Evolutionary conservation across 495 filamentous ascomycete species (phyloP), one percentile per base, ranked within the genome.

Genomic region (Penicillium malachiteum): DNA sequence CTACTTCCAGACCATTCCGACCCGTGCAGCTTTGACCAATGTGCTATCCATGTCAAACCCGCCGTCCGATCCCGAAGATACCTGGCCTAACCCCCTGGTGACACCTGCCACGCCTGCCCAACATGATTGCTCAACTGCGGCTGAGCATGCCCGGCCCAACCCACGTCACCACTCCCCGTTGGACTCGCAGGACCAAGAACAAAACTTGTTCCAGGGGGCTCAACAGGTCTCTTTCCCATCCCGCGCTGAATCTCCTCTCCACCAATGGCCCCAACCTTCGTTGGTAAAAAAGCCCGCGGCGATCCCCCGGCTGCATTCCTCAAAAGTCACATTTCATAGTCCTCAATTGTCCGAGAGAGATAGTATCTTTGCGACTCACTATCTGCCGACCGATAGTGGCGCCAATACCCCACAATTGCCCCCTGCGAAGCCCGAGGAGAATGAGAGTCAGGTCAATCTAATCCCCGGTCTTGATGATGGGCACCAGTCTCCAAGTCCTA

Each of bases 361-460:
- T 54, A 83, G 79, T 65, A 86, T 86, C 66, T 85, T 85, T 60
- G 83, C 84, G 41, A 84, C 82, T 1, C 78, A 83, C 55, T 86
- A 85, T 62, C 67, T 79, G 0, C 72, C 71, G 40, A 74, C 78
- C 41, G 80, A 80, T 52, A 79, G 71, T 59, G 73, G 65, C 59
- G 67, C 68, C 44, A 72, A 60, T 63, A 76, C 79, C 62, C 81
- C 83, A 56, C 74, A 75, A 58, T 68, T 80, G 41, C 75, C 70
- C 46, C 74, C 80, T 40, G 63, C 66, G 43, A 60, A 59, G 55
- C 65, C 65, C 50, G 48, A 56, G 39, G 58, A 72, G 48, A 64
- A 72, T 72, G 66, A 67, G 26, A 57, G 55, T 37, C 65, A 65
- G 43, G 63, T 66, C 47, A 62, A 58, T 51, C 45, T 66, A 54